These are phyloP conservation scores for Curvularia hawaiiensis DNA, from an alignment of 2,329 filamentous ascomycete species.

Conservation along the genomic window DNA sequence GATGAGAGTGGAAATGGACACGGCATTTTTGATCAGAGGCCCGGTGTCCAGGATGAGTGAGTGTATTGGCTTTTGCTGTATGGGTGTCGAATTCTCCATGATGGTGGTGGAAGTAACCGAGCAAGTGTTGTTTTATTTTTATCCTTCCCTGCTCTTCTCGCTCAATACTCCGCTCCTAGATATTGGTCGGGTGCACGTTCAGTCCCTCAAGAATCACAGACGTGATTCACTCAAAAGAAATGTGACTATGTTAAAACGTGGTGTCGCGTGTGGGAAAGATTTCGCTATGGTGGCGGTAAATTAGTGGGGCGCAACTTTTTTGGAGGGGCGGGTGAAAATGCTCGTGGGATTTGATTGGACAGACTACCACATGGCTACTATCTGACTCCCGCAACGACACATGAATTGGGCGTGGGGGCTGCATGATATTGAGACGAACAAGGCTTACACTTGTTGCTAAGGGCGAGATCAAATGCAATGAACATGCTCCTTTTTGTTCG, in stretches of 20 bases:
- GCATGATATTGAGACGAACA: not conserved
- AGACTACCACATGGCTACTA: not conserved
- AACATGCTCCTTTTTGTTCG: not conserved
- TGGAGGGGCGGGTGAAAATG: slow-evolving; percentile 6
- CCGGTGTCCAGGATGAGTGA: slow-evolving; percentile 89
- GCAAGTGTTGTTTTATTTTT: not conserved
- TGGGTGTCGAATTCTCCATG: slow-evolving; percentile 15
- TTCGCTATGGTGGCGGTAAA: slow-evolving; percentile 25
- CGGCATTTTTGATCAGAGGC: slow-evolving; percentile 91
- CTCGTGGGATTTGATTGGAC: slow-evolving; percentile 14
- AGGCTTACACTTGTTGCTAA: not conserved
- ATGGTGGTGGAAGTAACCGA: not conserved
- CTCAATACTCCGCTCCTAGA: not conserved
- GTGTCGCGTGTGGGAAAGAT: slow-evolving; percentile 14
- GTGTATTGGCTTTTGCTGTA: slow-evolving; percentile 70
- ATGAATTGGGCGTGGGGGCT: not conserved
- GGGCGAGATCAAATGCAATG: not conserved
- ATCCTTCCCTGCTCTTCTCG: not conserved
- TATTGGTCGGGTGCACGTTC: not conserved
- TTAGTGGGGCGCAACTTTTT: slow-evolving; percentile 21
- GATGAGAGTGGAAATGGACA: slow-evolving; percentile 80
- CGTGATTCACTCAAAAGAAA: not conserved
- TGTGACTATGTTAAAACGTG: slow-evolving; percentile 5
- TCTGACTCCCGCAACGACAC: not conserved
- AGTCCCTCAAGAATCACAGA: not conserved